phyloP scores from a whole-genome alignment of 345 rosid genomes.

The Populus nigra region DNA sequence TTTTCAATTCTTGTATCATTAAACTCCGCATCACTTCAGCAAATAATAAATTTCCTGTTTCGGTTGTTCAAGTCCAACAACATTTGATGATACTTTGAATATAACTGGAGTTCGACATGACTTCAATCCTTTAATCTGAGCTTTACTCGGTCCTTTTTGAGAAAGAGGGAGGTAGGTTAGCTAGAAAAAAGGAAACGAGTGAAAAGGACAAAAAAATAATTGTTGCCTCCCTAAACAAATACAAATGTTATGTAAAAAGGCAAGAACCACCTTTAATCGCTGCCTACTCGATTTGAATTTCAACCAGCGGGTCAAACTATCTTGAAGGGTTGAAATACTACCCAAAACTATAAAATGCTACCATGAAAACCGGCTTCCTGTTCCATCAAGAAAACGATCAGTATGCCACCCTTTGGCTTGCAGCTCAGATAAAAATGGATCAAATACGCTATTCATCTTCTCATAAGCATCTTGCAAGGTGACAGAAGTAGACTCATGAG shows the following conservation, averaged over 20 bases:
- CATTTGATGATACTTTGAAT: background rate
- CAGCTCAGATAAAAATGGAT: constrained; percentile 55
- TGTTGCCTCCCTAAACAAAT: background rate
- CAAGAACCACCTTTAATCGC: constrained; percentile 1
- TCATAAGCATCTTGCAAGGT: constrained; percentile 59
- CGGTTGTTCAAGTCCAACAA: background rate
- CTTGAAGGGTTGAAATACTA: background rate
- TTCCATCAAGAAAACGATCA: constrained; percentile 80
- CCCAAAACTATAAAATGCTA: constrained; percentile 18
- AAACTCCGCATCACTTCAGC: background rate
- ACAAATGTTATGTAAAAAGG: background rate
- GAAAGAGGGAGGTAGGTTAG: background rate
- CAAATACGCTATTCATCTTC: constrained; percentile 54
- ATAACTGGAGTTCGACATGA: constrained; percentile 4
- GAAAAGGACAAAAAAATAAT: background rate
- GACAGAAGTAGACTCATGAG: constrained; percentile 23
- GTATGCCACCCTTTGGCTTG: constrained; percentile 92
- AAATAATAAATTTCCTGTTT: background rate
- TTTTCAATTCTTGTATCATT: background rate
- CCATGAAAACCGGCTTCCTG: constrained; percentile 74
- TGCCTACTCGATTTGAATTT: constrained; percentile 2
- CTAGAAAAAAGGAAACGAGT: background rate
- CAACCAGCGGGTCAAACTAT: background rate
- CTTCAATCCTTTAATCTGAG: background rate
- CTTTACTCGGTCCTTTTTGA: background rate